Evolutionary conservation across 306 rosid genomes (phyloP), one percentile per base, ranked within the genome.

Genomic region (Medicago ruthenica): DNA sequence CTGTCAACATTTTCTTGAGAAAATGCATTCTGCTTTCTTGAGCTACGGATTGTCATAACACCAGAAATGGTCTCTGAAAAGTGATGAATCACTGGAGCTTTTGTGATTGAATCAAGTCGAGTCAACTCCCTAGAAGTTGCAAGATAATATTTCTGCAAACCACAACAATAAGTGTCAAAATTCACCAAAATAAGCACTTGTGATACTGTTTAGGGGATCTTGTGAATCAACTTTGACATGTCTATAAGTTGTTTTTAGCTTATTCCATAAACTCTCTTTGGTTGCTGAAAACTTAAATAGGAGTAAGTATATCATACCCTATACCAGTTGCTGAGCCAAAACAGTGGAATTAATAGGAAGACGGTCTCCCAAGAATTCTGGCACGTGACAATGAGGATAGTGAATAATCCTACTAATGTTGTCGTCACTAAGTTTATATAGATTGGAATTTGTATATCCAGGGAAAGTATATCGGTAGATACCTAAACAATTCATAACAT

Each of bases 11-110:
- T 93, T 77, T 89, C 97, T 42, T 76, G 47, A 60, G 42, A 65
- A 83, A 93, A 93, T 47, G n/a, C 44, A 7, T 7, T 74, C 77
- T 89, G 97, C 70, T 81, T 87, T 42, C 79, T 75, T 83, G 89
- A 93, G 50, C 91, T 80, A 17, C 98, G 93, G 73, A 93, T 93
- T 0, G 96, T 93, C 92, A 90, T 85, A 41, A 87, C 97, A 13
- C 97, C 97, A 3, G 95, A 79, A 74, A 93, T 87, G 54, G 93
- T 89, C 80, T 93, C 98, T 45, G 98, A 93, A 71, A 93, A 93
- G 82, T 93, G 93, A 77, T 93, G 97, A 79, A 93, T 93, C 16
- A 93, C 87, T 9, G 97, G 98, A 14, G 98, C 98, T 74, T 90
- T 93, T 12, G 98, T 90, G 88, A 93, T 93, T 1, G 93, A 86